Percentiles rank a stretch among this genome's conserved stretches.
Evolutionary conservation across 371 early-diverging fungal genomes (phyloP).

Genomic region (Conidiobolus incongruus): DNA sequence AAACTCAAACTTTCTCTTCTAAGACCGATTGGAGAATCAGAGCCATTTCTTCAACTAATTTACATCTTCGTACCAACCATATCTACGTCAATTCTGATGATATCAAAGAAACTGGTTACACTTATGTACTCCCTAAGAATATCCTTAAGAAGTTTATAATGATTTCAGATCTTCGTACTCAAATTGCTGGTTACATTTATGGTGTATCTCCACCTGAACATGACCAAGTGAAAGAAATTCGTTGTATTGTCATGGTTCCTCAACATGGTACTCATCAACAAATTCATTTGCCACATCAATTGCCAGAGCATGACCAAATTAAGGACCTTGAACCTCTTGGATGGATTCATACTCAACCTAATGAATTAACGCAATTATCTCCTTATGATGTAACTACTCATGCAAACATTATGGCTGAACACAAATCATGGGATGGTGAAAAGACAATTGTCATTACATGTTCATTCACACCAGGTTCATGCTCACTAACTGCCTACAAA

Average conservation of each 20-base stretch:
- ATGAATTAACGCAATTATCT: conserved; percentile 71
- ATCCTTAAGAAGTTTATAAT: conserved; percentile 86
- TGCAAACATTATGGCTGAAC: conserved; percentile 62
- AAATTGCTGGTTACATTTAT: conserved; percentile 86
- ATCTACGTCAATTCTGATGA: conserved; percentile 89
- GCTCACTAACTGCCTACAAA: conserved; percentile 87
- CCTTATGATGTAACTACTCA: conserved; percentile 86
- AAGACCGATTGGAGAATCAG: conserved; percentile 98
- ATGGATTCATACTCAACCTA: conserved; percentile 94
- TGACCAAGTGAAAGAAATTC: conserved; percentile 89
- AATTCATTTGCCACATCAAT: conserved; percentile 68
- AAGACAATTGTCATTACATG: conserved; percentile 74
- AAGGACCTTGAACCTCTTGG: conserved; percentile 87
- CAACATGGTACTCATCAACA: conserved; percentile 92
- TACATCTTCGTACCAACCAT: conserved; percentile 87
- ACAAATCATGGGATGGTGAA: conserved; percentile 89
- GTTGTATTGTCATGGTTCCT: conserved; percentile 85
- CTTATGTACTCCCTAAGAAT: conserved; percentile 93
- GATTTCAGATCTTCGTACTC: conserved; percentile 85
- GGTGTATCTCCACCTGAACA: conserved; percentile 85
- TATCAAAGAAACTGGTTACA: conserved; percentile 76
- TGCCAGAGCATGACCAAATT: conserved; percentile 81
- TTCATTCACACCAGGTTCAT: conserved; percentile 93
- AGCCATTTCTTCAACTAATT: conserved; percentile 83
- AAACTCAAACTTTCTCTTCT: conserved; percentile 86